These are phyloP conservation scores for Alternaria tenuissima DNA, from an alignment of 2,329 filamentous ascomycete genomes.

Conservation along the genomic window DNA sequence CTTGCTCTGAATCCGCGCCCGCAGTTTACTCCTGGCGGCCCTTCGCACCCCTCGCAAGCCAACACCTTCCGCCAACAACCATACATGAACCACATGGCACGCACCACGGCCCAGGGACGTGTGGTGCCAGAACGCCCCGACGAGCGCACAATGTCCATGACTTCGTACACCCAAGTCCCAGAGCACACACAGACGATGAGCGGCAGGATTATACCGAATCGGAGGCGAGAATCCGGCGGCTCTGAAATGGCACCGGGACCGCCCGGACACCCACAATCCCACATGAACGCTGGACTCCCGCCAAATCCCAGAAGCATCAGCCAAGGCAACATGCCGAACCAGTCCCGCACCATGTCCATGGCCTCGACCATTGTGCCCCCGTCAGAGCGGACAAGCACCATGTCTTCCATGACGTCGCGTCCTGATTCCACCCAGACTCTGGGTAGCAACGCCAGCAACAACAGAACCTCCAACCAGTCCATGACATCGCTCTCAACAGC, in stretches of 20 bases:
- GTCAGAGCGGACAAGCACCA: constrained; percentile 68
- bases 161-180: constrained; percentile 77
- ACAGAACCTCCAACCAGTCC: constrained; percentile 56
- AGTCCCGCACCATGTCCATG: constrained; percentile 86
- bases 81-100: constrained; percentile 72
- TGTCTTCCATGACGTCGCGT: constrained; percentile 57
- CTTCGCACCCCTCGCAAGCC: constrained; percentile 64
- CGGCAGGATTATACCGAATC: constrained; percentile 86
- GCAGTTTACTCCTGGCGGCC: constrained; percentile 67
- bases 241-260: constrained; percentile 32
- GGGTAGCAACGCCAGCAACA: constrained; percentile 36
- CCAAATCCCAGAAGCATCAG: constrained; percentile 46
- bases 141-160: constrained; percentile 96
- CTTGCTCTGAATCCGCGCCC: constrained; percentile 80
- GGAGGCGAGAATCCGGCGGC: constrained; percentile 66
- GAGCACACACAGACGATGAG: constrained; percentile 90
- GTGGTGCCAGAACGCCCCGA: constrained; percentile 91
- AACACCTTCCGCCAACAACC: constrained; percentile 81
- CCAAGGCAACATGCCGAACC: constrained; percentile 45
- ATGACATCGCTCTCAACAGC: constrained; percentile 37
- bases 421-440: constrained; percentile 49
- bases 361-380: constrained; percentile 79
- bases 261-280: constrained; percentile 31
- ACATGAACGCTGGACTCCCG: constrained; percentile 38
- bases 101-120: constrained; percentile 89